Conservation (phyloP, 257 asterid genomes). For the Jaltomata sinuosa region DNA sequence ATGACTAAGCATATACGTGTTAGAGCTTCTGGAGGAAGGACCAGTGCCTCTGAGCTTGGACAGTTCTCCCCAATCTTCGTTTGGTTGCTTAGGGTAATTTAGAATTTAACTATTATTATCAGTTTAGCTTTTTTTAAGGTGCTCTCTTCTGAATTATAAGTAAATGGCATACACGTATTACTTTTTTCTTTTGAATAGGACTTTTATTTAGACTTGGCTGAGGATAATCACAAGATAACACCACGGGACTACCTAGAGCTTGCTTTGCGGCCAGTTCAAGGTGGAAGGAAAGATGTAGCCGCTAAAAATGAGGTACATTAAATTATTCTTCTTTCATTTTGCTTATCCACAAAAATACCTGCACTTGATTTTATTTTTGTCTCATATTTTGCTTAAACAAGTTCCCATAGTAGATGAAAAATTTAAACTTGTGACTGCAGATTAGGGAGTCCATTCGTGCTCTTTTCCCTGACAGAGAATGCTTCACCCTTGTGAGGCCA, state of each 20-base stretch:
- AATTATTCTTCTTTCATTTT: not conserved
- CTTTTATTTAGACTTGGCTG: conserved; percentile 79
- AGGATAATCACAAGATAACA: conserved; percentile 80
- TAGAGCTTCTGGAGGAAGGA: conserved; percentile 82
- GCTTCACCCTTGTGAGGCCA: conserved; percentile 94
- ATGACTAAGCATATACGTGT: conserved; percentile 99
- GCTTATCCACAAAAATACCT: not conserved
- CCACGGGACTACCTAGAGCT: conserved; percentile 99
- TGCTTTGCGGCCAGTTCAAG: conserved; percentile 78
- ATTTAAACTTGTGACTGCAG: conserved; percentile 23
- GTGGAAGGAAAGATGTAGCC: conserved; percentile 64
- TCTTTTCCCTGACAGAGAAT: conserved; percentile 96
- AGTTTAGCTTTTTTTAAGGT: not conserved
- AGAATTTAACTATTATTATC: not conserved
- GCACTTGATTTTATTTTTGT: not conserved
- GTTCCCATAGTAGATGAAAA: not conserved
- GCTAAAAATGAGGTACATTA: conserved; percentile 81
- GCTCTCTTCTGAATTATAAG: not conserved
- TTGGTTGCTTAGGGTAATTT: conserved; percentile 93
- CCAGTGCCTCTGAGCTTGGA: conserved; percentile 84
- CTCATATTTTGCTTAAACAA: not conserved
- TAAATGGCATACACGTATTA: not conserved
- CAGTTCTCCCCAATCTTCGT: conserved; percentile 95
- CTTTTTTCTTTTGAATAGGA: conserved; percentile 42
- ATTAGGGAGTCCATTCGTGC: conserved; percentile 98